A percentile compares a stretch with the other conserved stretches of the same genome.
Evolutionary conservation across 1,284 basidiomycete genomes (phyloP).

Genomic region (Phylloboletellus chloephorus): DNA sequence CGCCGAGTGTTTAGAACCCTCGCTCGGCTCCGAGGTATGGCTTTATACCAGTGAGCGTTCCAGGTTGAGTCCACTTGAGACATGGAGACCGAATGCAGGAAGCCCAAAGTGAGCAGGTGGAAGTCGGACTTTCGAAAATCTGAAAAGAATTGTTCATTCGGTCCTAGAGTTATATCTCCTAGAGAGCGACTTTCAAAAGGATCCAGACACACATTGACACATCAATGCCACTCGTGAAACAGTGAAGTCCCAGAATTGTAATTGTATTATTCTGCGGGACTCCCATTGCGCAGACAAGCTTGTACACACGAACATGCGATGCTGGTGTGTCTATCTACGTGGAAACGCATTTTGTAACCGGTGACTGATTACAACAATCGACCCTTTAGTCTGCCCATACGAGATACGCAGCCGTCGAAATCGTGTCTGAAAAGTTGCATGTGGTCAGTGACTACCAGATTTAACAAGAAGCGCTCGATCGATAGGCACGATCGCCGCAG

Average conservation of each 20-base stretch:
- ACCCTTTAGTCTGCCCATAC: conserved; percentile 13
- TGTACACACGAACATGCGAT: conserved; percentile 1
- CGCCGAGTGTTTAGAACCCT: background rate
- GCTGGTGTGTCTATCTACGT: conserved; percentile 4
- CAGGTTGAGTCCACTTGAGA: background rate
- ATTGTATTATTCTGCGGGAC: conserved; percentile 5
- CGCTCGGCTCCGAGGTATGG: conserved; percentile 12
- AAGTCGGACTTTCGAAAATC: too few relatives aligned
- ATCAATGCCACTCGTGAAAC: background rate
- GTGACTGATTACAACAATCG: conserved; percentile 4
- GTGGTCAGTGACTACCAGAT: conserved; percentile 12
- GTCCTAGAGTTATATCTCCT: conserved; percentile 16
- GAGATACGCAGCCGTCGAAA: conserved; percentile 9
- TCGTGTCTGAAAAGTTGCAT: conserved; percentile 25
- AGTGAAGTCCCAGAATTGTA: background rate
- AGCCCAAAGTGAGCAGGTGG: too few relatives aligned
- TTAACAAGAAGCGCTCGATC: conserved; percentile 16
- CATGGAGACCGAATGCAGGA: too few relatives aligned
- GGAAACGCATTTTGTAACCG: conserved; percentile 9
- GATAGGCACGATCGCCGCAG: conserved; percentile 25
- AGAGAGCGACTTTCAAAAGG: too few relatives aligned
- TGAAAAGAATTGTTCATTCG: too few relatives aligned
- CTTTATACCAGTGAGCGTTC: background rate
- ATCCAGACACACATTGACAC: conserved; percentile 1
- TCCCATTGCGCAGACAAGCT: conserved; percentile 5